A percentile compares a stretch with the other conserved stretches of the same genome.
phyloP scores from a whole-genome alignment of 1,139 yeast genomes.

The Blastobotrys illinoisensis region DNA sequence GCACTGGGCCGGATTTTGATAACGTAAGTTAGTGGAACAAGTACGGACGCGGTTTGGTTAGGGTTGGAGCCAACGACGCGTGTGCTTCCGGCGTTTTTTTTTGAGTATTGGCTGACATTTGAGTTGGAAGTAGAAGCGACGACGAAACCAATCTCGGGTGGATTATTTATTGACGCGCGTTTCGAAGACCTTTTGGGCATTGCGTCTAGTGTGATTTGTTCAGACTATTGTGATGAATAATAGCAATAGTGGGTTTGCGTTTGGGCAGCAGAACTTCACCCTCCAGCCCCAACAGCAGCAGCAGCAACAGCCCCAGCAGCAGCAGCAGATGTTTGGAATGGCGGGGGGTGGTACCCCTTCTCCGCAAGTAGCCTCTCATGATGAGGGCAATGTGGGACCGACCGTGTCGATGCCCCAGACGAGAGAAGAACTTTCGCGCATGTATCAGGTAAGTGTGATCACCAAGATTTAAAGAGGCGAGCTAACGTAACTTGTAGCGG shows the following conservation, averaged over 20 bases:
- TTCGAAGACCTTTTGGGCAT: neutral
- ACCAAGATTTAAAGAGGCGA: neutral
- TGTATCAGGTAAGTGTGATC: slow-evolving; percentile 12
- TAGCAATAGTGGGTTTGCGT: neutral
- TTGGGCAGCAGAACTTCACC: neutral
- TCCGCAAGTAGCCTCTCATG: neutral
- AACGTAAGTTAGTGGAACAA: neutral
- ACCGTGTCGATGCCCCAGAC: slow-evolving; percentile 9
- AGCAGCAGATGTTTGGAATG: slow-evolving; percentile 1
- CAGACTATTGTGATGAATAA: neutral
- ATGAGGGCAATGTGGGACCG: neutral
- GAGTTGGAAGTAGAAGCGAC: neutral
- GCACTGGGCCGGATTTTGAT: neutral
- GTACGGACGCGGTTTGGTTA: neutral
- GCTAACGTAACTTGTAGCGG: slow-evolving; percentile 27
- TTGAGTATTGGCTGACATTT: neutral
- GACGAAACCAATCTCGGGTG: neutral
- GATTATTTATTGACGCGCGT: neutral
- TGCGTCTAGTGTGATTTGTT: neutral
- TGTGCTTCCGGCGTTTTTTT: neutral
- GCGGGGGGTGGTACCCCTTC: neutral
- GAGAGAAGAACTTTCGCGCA: slow-evolving; percentile 12
- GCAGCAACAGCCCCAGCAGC: neutral
- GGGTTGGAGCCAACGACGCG: neutral
- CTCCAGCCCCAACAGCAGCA: neutral